phyloP scores from a whole-genome alignment of 1,284 basidiomycete species.

The Cystobasidiaceae sp. region DNA sequence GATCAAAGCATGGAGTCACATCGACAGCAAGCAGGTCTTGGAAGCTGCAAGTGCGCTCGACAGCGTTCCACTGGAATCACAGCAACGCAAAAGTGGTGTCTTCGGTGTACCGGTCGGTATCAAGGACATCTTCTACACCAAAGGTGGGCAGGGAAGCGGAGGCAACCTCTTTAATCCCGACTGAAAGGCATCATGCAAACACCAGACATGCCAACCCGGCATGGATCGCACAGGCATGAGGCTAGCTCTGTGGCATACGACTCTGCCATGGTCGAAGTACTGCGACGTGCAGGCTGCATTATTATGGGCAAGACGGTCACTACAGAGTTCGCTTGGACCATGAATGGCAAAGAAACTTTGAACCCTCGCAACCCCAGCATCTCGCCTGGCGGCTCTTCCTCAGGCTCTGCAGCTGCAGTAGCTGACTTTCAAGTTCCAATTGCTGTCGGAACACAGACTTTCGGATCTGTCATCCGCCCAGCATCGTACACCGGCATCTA shows the following conservation, averaged over 20 bases:
- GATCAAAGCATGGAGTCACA: slow-evolving; percentile 39
- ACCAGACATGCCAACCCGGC: slow-evolving; percentile 44
- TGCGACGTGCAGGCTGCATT: slow-evolving; percentile 39
- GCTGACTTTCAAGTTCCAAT: slow-evolving; percentile 38
- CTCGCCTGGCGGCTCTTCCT: slow-evolving; percentile 42
- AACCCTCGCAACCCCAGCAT: slow-evolving; percentile 37
- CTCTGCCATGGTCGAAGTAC: slow-evolving; percentile 37
- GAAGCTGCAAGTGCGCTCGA: slow-evolving; percentile 35
- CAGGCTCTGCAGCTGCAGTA: slow-evolving; percentile 43
- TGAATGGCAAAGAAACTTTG: slow-evolving; percentile 34
- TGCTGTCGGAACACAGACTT: slow-evolving; percentile 63
- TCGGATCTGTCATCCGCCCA: slow-evolving; percentile 85
- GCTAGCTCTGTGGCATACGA: slow-evolving; percentile 37
- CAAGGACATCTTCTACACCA: slow-evolving; percentile 43
- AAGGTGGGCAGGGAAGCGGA: too few species aligned
- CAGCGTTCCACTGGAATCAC: slow-evolving; percentile 32
- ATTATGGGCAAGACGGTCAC: slow-evolving; percentile 40
- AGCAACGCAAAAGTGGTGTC: slow-evolving; percentile 31
- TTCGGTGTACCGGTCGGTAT: slow-evolving; percentile 41
- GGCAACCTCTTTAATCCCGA: too few species aligned
- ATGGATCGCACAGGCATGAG: slow-evolving; percentile 38
- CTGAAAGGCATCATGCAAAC: too few species aligned
- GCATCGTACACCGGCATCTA: slow-evolving; percentile 89
- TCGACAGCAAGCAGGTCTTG: slow-evolving; percentile 35
- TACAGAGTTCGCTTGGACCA: slow-evolving; percentile 39